These are phyloP conservation scores for Danielozyma ontarioensis DNA, from an alignment of 805 yeast species.

Conservation along the genomic window DNA sequence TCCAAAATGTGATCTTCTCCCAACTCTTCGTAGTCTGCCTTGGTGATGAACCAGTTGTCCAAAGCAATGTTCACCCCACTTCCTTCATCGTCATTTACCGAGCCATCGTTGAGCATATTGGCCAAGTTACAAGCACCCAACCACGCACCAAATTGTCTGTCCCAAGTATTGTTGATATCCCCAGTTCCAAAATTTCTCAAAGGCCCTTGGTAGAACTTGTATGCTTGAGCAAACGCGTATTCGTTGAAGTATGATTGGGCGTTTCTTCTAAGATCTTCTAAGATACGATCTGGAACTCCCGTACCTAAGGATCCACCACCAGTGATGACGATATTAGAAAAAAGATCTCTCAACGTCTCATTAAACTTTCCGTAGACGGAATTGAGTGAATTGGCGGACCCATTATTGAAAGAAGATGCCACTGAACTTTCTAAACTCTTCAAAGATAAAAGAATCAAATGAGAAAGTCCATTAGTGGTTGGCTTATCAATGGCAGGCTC, in stretches of 20 bases:
- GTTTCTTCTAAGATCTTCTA: slow-evolving; percentile 48
- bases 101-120: slow-evolving; percentile 48
- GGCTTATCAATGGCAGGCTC: slow-evolving; percentile 41
- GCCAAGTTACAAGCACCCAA: slow-evolving; percentile 70
- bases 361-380: slow-evolving; percentile 25
- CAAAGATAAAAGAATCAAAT: slow-evolving; percentile 29
- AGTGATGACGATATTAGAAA: slow-evolving; percentile 47
- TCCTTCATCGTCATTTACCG: slow-evolving; percentile 13
- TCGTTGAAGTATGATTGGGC: slow-evolving; percentile 43
- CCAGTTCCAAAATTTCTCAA: slow-evolving; percentile 20
- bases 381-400: slow-evolving; percentile 16
- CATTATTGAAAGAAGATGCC: slow-evolving; percentile 25
- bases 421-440: slow-evolving; percentile 33
- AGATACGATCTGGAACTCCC: slow-evolving; percentile 51
- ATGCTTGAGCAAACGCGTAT: slow-evolving; percentile 25
- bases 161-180: slow-evolving; percentile 36
- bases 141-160: slow-evolving; percentile 60
- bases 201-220: slow-evolving; percentile 14
- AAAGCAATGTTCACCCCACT: slow-evolving; percentile 31
- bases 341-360: slow-evolving; percentile 33
- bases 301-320: slow-evolving; percentile 56
- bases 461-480: slow-evolving; percentile 44
- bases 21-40: slow-evolving; percentile 59
- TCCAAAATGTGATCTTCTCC: slow-evolving; percentile 47
- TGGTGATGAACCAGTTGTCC: slow-evolving; percentile 52